These are phyloP conservation scores for Saccharomycopsis schoenii DNA, from an alignment of 805 yeast species.

Conservation along the genomic window DNA sequence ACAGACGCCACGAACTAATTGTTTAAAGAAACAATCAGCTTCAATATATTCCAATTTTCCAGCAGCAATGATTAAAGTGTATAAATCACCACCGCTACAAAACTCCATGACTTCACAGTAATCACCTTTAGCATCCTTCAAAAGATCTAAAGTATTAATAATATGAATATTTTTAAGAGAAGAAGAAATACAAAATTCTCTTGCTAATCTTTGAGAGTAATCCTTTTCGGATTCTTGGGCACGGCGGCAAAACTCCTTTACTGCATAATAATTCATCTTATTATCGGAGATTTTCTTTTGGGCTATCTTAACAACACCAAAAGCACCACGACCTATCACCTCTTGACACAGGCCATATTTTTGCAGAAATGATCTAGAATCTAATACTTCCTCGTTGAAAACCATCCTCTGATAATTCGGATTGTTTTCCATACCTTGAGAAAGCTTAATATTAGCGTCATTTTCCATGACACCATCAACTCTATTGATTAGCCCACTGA, in stretches of 20 bases:
- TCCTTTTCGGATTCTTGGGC: conserved; percentile 54
- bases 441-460: neutral
- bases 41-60: conserved; percentile 76
- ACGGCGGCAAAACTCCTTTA: conserved; percentile 69
- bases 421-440: neutral
- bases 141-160: conserved; percentile 63
- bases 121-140: conserved; percentile 74
- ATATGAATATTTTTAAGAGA: conserved; percentile 71
- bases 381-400: conserved; percentile 21
- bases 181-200: conserved; percentile 76
- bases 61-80: conserved; percentile 60
- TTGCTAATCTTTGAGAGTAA: conserved; percentile 64
- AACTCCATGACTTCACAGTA: conserved; percentile 82
- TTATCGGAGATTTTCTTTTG: conserved; percentile 46
- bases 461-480: conserved; percentile 30
- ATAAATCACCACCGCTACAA: conserved; percentile 75
- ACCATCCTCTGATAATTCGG: conserved; percentile 7
- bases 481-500: conserved; percentile 57
- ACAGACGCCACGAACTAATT: conserved; percentile 69
- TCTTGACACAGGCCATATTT: conserved; percentile 94
- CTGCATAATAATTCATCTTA: conserved; percentile 60
- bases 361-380: conserved; percentile 58
- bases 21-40: conserved; percentile 87
- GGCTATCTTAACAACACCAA: conserved; percentile 84
- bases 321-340: conserved; percentile 87